phyloP scores from a whole-genome alignment of 169 alveolate genomes.

The Besnoitia besnoiti region DNA sequence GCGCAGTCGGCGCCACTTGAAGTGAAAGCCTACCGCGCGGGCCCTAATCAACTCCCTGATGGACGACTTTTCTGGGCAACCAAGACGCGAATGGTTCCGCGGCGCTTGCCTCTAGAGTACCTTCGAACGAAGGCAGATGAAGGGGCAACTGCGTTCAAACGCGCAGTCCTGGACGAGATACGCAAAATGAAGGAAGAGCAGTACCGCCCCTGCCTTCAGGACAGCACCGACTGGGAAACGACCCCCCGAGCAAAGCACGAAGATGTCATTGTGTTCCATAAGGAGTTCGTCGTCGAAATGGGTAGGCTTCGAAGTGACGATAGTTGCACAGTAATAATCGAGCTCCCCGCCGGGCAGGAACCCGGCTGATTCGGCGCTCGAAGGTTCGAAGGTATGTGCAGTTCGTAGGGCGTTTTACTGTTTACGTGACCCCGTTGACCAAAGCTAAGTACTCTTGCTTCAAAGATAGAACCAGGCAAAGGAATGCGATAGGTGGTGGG shows the following conservation, averaged over 20 bases:
- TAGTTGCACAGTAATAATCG: too few relatives aligned
- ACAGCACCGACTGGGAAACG: background rate
- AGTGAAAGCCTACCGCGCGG: background rate
- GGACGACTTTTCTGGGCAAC: background rate
- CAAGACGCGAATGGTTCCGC: background rate
- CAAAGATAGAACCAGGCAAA: too few relatives aligned
- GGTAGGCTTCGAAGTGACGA: too few relatives aligned
- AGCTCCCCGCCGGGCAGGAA: too few relatives aligned
- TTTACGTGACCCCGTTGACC: too few relatives aligned
- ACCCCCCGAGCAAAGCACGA: background rate
- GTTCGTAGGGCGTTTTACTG: too few relatives aligned
- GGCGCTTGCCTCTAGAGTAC: background rate
- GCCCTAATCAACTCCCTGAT: background rate
- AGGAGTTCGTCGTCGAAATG: background rate
- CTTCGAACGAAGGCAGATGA: background rate
- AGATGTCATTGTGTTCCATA: background rate
- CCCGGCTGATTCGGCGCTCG: too few relatives aligned
- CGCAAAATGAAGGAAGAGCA: conserved; percentile 6
- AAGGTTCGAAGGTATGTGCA: too few relatives aligned
- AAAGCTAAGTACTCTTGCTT: too few relatives aligned
- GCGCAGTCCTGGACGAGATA: background rate
- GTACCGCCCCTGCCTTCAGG: background rate
- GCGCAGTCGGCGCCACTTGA: background rate
- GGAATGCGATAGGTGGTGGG: too few relatives aligned
- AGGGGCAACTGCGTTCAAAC: background rate